Evolutionary conservation across 306 rosid species (phyloP).

Genomic region (Castanea sativa): DNA sequence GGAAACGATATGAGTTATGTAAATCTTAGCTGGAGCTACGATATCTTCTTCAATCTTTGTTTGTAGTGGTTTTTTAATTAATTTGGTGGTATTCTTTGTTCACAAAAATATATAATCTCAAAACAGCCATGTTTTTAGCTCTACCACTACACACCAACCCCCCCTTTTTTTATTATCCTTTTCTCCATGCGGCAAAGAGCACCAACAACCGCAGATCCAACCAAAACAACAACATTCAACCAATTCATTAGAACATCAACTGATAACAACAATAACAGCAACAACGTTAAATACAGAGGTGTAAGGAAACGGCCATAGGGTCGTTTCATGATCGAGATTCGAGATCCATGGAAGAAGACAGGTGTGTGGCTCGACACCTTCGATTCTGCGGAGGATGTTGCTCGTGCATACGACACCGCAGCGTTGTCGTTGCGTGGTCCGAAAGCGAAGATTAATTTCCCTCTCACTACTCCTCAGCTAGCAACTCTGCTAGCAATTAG

Average conservation of each 20-base stretch:
- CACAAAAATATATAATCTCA: too few relatives aligned
- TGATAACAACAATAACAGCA: slow-evolving; percentile 5
- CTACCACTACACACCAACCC: slow-evolving; percentile 1
- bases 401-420: slow-evolving; percentile 73
- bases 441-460: slow-evolving; percentile 79
- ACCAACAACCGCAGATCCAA: slow-evolving; percentile 23
- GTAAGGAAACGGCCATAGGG: slow-evolving; percentile 91
- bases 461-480: slow-evolving; percentile 22
- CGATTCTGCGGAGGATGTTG: slow-evolving; percentile 79
- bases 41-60: too few relatives aligned
- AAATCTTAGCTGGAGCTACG: too few relatives aligned
- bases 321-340: slow-evolving; percentile 80
- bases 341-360: slow-evolving; percentile 83
- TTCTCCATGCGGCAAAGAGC: slow-evolving; percentile 63
- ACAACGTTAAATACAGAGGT: slow-evolving; percentile 76
- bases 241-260: too few relatives aligned
- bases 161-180: background rate
- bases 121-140: too few relatives aligned
- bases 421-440: slow-evolving; percentile 71
- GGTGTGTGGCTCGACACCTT: slow-evolving; percentile 93
- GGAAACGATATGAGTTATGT: too few relatives aligned
- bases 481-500: slow-evolving; percentile 12
- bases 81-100: too few relatives aligned
- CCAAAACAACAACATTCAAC: background rate
- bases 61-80: too few relatives aligned